Evolutionary conservation across 1,284 basidiomycete genomes (phyloP).

Genomic region (Cutaneotrichosporon sp.): DNA sequence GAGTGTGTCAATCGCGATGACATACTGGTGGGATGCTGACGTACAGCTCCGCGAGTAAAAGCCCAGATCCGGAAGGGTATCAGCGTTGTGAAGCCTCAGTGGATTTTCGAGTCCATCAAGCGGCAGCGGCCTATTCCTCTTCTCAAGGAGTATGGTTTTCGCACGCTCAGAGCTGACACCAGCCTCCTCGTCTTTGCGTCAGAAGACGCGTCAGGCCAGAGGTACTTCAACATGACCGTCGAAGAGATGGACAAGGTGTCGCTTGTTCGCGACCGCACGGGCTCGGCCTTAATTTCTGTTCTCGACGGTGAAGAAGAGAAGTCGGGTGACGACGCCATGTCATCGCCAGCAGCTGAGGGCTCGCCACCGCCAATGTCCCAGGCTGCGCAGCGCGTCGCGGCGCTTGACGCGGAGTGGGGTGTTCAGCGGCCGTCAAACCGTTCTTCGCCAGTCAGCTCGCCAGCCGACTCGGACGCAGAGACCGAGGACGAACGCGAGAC

Average conservation of each 20-base stretch:
- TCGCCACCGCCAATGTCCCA: background rate
- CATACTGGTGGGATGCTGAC: background rate
- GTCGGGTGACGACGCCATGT: background rate
- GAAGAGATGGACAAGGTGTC: conserved; percentile 36
- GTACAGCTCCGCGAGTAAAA: conserved; percentile 49
- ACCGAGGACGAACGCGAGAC: conserved; percentile 17
- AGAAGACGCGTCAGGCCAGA: conserved; percentile 35
- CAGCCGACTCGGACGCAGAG: conserved; percentile 1
- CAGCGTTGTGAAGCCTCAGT: conserved; percentile 73
- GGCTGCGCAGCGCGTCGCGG: background rate
- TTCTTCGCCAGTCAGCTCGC: background rate
- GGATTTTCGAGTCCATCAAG: conserved; percentile 75
- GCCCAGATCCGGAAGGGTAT: conserved; percentile 57
- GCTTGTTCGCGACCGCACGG: conserved; percentile 34
- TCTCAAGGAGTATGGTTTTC: conserved; percentile 61
- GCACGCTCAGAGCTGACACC: conserved; percentile 6
- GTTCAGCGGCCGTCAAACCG: background rate
- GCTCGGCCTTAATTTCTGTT: conserved; percentile 2
- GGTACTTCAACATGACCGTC: conserved; percentile 42
- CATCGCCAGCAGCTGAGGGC: background rate
- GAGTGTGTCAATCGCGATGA: conserved; percentile 28
- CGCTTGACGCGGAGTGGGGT: background rate
- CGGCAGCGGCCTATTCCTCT: conserved; percentile 61
- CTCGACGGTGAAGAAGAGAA: conserved; percentile 43
- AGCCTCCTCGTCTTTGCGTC: conserved; percentile 50